Percentiles rank a stretch among this genome's conserved stretches.
Evolutionary conservation across 257 asterid species (phyloP).

Genomic region (Scutellaria baicalensis): DNA sequence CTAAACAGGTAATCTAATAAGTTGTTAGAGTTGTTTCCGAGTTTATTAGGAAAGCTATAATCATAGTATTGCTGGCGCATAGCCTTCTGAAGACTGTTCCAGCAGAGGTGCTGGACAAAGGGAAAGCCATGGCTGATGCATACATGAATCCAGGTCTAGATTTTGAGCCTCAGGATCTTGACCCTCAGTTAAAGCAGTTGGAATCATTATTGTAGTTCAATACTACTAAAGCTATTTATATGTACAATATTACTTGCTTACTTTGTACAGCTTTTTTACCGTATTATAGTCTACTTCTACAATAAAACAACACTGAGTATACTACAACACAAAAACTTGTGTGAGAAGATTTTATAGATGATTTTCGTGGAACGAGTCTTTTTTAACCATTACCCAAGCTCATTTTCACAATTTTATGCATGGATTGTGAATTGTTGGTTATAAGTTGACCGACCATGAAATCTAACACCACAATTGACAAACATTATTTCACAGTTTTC

Average conservation of each 20-base stretch:
- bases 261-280: not conserved
- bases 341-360: too few relatives aligned
- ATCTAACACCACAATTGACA: too few relatives aligned
- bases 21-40: not conserved
- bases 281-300: too few relatives aligned
- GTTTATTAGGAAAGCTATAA: not conserved
- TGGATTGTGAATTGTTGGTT: too few relatives aligned
- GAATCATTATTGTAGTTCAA: conserved; percentile 53
- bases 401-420: too few relatives aligned
- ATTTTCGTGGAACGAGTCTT: too few relatives aligned
- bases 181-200: conserved; percentile 57
- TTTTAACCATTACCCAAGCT: too few relatives aligned
- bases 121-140: conserved; percentile 81
- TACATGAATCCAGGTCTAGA: conserved; percentile 41
- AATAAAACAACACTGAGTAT: too few relatives aligned
- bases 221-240: not conserved
- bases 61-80: conserved; percentile 3
- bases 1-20: conserved; percentile 55
- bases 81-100: conserved; percentile 85
- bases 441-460: too few relatives aligned
- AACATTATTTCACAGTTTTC: too few relatives aligned
- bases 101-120: conserved; percentile 68
- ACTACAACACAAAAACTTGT: too few relatives aligned
- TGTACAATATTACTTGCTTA: too few relatives aligned
- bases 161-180: conserved; percentile 23